A percentile compares a stretch with the other conserved stretches of the same genome.
Conservation (phyloP, 108 stramenopile genomes). For the Pelagomonas calceolata region DNA sequence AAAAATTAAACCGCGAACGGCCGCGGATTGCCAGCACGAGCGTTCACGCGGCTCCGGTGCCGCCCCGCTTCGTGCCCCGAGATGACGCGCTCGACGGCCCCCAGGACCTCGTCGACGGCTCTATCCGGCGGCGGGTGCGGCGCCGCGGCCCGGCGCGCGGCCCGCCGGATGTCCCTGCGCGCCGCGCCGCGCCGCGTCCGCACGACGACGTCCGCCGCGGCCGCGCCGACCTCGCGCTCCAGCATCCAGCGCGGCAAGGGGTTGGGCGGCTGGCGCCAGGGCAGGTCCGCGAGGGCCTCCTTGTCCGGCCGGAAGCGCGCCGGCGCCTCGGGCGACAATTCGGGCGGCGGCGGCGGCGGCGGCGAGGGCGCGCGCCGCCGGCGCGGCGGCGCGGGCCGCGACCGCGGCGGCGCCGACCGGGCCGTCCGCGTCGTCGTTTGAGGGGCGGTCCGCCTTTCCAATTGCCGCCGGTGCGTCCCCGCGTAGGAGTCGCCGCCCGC, state of each 20-base stretch:
- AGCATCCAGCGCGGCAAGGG: neutral
- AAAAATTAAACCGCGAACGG: too few species aligned
- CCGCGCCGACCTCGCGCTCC: neutral
- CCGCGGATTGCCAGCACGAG: too few species aligned
- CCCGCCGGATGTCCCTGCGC: too few species aligned
- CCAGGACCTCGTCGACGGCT: too few species aligned
- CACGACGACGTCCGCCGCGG: too few species aligned
- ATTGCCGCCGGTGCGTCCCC: neutral
- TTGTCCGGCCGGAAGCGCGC: neutral
- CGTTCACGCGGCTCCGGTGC: too few species aligned
- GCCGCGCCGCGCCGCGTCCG: too few species aligned
- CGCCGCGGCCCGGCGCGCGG: too few species aligned
- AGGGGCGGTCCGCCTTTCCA: neutral
- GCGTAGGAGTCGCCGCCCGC: neutral
- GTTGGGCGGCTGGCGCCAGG: neutral
- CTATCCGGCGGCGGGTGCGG: too few species aligned
- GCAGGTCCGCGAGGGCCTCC: neutral
- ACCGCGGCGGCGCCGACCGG: neutral
- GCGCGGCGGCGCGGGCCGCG: neutral
- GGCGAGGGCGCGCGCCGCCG: neutral
- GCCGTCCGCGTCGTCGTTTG: neutral
- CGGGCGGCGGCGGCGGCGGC: neutral
- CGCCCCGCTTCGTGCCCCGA: too few species aligned
- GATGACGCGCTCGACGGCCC: too few species aligned
- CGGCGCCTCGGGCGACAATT: neutral